Evolutionary conservation across 495 filamentous ascomycete species (phyloP).

Genomic region (Penicillium silybi): DNA sequence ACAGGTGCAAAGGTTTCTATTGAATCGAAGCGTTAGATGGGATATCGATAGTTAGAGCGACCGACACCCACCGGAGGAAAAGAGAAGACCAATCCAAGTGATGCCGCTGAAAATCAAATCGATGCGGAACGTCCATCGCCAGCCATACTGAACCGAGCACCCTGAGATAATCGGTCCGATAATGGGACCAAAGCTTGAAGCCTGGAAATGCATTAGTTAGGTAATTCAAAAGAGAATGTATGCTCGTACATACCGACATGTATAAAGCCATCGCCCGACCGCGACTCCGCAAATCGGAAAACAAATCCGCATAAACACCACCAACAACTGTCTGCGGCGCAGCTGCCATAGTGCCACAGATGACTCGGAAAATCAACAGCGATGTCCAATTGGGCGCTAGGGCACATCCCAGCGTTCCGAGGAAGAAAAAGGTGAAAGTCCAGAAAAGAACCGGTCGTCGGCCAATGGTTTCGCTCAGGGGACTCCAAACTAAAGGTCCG

Average conservation of each 20-base stretch:
- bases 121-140: slow-evolving; percentile 66
- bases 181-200: slow-evolving; percentile 62
- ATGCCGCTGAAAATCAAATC: slow-evolving; percentile 54
- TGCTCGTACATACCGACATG: slow-evolving; percentile 54
- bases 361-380: slow-evolving; percentile 64
- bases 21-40: slow-evolving; percentile 3
- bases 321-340: slow-evolving; percentile 68
- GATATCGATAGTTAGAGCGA: background rate
- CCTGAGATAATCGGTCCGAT: slow-evolving; percentile 67
- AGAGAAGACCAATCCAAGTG: slow-evolving; percentile 38
- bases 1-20: slow-evolving; percentile 68
- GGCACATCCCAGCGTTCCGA: slow-evolving; percentile 67
- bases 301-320: slow-evolving; percentile 72
- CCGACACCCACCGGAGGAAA: slow-evolving; percentile 43
- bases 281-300: slow-evolving; percentile 50
- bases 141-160: slow-evolving; percentile 52
- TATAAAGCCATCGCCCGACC: slow-evolving; percentile 70
- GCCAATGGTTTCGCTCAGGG: slow-evolving; percentile 67
- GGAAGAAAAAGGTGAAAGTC: slow-evolving; percentile 59
- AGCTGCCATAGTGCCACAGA: slow-evolving; percentile 61
- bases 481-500: slow-evolving; percentile 64
- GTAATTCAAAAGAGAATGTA: background rate
- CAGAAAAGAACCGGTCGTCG: slow-evolving; percentile 57
- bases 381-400: slow-evolving; percentile 63
- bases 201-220: slow-evolving; percentile 32